These are phyloP conservation scores for Exophiala dermatitidis DNA, from an alignment of 2,329 filamentous ascomycete species.

Conservation along the genomic window DNA sequence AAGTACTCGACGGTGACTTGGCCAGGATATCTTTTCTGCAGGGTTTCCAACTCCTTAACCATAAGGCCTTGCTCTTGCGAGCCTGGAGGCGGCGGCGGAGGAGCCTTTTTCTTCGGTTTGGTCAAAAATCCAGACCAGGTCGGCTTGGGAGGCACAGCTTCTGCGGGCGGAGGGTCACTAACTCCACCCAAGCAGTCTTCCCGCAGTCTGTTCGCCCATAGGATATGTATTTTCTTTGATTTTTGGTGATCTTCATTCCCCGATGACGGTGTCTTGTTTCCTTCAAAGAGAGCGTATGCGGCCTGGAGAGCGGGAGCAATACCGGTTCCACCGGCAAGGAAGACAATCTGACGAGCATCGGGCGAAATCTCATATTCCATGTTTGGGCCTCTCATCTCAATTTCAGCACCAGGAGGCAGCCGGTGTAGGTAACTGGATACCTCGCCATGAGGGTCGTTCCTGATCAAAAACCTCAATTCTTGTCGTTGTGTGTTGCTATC, in stretches of 20 bases:
- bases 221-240: conserved; percentile 55
- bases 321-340: conserved; percentile 86
- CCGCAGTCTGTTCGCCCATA: conserved; percentile 71
- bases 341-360: conserved; percentile 57
- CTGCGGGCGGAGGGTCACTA: conserved; percentile 39
- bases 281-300: conserved; percentile 51
- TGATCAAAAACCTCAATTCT: conserved; percentile 65
- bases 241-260: conserved; percentile 30
- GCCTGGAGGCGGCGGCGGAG: conserved; percentile 17
- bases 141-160: conserved; percentile 19
- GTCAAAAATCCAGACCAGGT: conserved; percentile 18
- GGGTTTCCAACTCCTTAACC: conserved; percentile 54
- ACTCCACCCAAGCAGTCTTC: conserved; percentile 59
- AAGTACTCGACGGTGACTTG: conserved; percentile 64
- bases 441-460: conserved; percentile 72
- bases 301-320: conserved; percentile 84
- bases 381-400: conserved; percentile 75
- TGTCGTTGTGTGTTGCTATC: conserved; percentile 31
- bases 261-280: conserved; percentile 28
- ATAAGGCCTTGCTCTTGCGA: conserved; percentile 36
- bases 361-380: conserved; percentile 57
- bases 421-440: conserved; percentile 73
- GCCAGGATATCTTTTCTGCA: conserved; percentile 53
- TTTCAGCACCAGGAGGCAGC: conserved; percentile 53
- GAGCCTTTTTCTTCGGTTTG: conserved; percentile 6